Base-by-base conservation (phyloP, 306 rosid genomes). In the Potentilla sterilis region DNA sequence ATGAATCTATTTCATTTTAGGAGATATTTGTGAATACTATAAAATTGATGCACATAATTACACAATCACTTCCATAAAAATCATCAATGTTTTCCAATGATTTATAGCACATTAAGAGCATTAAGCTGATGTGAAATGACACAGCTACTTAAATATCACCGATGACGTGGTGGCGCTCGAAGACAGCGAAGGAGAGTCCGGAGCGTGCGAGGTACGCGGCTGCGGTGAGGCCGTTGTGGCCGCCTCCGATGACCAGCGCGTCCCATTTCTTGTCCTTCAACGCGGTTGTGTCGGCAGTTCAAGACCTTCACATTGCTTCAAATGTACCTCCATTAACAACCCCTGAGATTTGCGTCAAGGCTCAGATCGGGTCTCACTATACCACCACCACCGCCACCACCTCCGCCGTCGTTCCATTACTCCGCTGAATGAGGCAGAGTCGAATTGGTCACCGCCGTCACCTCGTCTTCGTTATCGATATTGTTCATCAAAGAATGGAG, bases 211-310 rank as follows among this genome's bases (percentile, higher is more conserved):
- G 91, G 75, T 95, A 95, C 2, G 98, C 92, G 22, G 98, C 97
- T 0, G 97, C 91, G 0, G 93, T 90, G 78, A 95, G 87, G 70
- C 98, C 98, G 81, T 95, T 95, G 83, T 95, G 98, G 87, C 96
- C 97, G 7, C 92, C 98, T 67, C 98, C 98, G 74, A 95, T 83
- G 41, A 95, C 58, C 9, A 95, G 81, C 47, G 97, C 97, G 82
- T 95, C 98, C 97, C 97, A 95, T 83, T 89, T 92, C 85, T 83
- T 88, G 59, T 81, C 80, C 81, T 79, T 87, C 71, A 95, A 51
- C 38, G 77, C 24, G 51, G 28, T 37, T 28, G 71, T 21, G 13
- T 72, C 75, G 70, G 82, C 55, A 37, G 80, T 76, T n/a, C n/a
- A n/a, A n/a, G n/a, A n/a, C n/a, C n/a, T n/a, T n/a, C n/a, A n/a